Evolutionary conservation across 148 eudicot species (phyloP).

Genomic region (Fagopyrum tataricum): DNA sequence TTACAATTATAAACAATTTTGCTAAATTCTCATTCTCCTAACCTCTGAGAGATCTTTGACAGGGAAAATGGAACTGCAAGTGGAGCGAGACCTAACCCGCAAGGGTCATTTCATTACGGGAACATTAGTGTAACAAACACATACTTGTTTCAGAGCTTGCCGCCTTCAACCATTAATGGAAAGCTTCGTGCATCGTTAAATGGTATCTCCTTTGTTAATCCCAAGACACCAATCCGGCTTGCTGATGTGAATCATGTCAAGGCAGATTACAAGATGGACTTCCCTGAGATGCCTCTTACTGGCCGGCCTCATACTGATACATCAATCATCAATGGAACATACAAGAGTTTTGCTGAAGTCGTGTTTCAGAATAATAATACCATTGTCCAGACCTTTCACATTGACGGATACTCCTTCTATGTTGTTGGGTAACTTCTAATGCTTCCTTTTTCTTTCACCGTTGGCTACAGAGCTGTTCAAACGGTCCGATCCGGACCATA

Average conservation of each 20-base stretch:
- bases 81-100: constrained; percentile 98
- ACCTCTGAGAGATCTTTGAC: too few species aligned
- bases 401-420: constrained; percentile 78
- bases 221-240: constrained; percentile 71
- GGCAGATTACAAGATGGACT: constrained; percentile 76
- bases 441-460: too few species aligned
- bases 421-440: constrained; percentile 48
- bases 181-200: constrained; percentile 62
- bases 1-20: too few species aligned
- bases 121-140: constrained; percentile 56
- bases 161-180: constrained; percentile 57
- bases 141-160: constrained; percentile 52
- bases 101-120: constrained; percentile 94
- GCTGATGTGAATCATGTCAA: constrained; percentile 59
- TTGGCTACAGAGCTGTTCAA: too few species aligned
- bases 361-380: constrained; percentile 89
- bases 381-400: constrained; percentile 74
- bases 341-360: constrained; percentile 78
- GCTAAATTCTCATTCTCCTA: too few species aligned
- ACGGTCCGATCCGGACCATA: too few species aligned
- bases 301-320: constrained; percentile 48
- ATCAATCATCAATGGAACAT: constrained; percentile 72
- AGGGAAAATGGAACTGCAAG: constrained; percentile 88
- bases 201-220: constrained; percentile 81
- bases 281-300: constrained; percentile 48